Conservation (phyloP, 1,139 yeast species). For the Kodamaea arcana region DNA sequence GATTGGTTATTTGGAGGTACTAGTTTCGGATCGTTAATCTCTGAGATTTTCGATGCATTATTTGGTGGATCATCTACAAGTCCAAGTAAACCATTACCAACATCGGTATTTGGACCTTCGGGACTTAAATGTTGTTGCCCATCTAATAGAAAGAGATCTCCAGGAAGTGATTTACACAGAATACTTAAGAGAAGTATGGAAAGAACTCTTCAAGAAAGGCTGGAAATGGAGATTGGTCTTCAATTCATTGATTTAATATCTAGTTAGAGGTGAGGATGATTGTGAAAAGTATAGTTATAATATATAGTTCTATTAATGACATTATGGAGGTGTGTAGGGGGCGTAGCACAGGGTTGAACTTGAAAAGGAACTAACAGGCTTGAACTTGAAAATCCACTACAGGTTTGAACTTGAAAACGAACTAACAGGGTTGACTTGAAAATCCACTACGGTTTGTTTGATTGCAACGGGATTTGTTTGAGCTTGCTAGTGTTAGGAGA, state of each 20-base stretch:
- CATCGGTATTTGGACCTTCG: constrained; percentile 12
- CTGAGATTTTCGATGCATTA: constrained; percentile 10
- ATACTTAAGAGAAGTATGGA: constrained; percentile 17
- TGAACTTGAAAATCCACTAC: no score
- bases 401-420: no score
- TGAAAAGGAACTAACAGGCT: no score
- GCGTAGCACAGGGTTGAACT: no score
- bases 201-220: constrained; percentile 15
- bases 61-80: constrained; percentile 12
- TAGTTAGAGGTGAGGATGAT: constrained; percentile 5
- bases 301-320: constrained; percentile 4
- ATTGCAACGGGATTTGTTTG: no score
- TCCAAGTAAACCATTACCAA: constrained; percentile 9
- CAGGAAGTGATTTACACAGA: constrained; percentile 16
- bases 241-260: constrained; percentile 12
- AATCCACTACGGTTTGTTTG: no score
- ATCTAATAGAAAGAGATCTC: constrained; percentile 16
- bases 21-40: constrained; percentile 7
- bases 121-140: constrained; percentile 18
- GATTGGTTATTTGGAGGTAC: constrained; percentile 5
- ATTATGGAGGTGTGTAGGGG: background rate
- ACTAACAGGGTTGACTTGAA: no score
- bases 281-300: no score
- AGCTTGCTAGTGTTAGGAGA: no score
- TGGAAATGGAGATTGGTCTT: constrained; percentile 10